These are phyloP conservation scores for Elsinoe perseae DNA, from an alignment of 2,329 filamentous ascomycete genomes.

Conservation along the genomic window DNA sequence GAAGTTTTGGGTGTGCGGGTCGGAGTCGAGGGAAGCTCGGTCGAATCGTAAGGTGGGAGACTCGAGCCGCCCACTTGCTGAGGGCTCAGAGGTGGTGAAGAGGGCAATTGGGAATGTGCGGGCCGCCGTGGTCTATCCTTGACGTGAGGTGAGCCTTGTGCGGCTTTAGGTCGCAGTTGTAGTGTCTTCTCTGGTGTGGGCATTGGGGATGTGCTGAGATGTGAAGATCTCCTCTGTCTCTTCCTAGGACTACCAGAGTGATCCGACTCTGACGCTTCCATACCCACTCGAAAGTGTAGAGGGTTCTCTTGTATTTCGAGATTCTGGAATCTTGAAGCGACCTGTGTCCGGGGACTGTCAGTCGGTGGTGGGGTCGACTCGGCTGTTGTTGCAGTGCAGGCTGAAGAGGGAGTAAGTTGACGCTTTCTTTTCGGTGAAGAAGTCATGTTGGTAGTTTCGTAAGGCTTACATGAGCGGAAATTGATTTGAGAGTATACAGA, in stretches of 20 bases:
- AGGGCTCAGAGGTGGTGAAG: slow-evolving; percentile 10
- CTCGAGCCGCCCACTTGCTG: not conserved
- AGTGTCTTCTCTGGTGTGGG: slow-evolving; percentile 7
- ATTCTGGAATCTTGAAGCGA: not conserved
- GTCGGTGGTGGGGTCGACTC: slow-evolving; percentile 5
- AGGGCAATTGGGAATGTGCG: not conserved
- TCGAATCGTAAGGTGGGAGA: not conserved
- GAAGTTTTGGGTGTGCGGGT: slow-evolving; percentile 2
- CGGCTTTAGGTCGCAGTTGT: not conserved
- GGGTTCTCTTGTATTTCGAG: slow-evolving; percentile 14
- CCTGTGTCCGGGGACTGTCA: slow-evolving; percentile 11
- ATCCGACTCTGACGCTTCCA: slow-evolving; percentile 6
- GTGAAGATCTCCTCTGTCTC: not conserved
- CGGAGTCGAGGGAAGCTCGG: slow-evolving; percentile 5
- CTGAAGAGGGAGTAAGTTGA: not conserved
- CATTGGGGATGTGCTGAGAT: not conserved
- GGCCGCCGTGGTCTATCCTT: not conserved
- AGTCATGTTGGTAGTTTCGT: not conserved
- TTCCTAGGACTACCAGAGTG: slow-evolving; percentile 2
- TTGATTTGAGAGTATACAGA: not conserved
- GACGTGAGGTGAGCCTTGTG: not conserved
- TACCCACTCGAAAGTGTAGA: not conserved
- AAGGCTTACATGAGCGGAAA: not conserved
- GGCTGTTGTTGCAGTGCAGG: not conserved
- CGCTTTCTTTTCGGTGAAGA: slow-evolving; percentile 8